Conservation (phyloP, 108 stramenopile species). For the Skeletonema potamos region DNA sequence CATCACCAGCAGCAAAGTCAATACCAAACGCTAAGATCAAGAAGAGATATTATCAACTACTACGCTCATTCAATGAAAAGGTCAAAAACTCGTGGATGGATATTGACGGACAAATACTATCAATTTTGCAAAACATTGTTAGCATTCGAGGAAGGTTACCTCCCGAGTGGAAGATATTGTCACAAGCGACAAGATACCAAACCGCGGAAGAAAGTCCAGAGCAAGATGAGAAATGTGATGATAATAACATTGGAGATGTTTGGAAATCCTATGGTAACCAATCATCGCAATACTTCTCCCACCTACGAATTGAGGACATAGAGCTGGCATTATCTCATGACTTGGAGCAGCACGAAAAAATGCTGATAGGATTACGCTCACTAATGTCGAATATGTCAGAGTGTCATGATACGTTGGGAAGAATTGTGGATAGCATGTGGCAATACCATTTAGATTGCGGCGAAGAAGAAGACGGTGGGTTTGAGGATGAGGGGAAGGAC, state of each 20-base stretch:
- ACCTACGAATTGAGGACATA: constrained; percentile 46
- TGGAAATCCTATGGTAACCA: constrained; percentile 39
- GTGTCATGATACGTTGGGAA: constrained; percentile 65
- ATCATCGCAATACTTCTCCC: background rate
- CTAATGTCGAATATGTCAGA: constrained; percentile 55
- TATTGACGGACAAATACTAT: constrained; percentile 52
- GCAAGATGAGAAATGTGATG: background rate
- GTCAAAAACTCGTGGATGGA: constrained; percentile 64
- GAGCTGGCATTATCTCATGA: constrained; percentile 59
- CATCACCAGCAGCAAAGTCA: background rate
- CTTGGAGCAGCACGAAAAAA: constrained; percentile 75
- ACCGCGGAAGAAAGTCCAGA: constrained; percentile 1
- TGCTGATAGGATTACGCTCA: constrained; percentile 57
- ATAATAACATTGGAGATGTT: background rate
- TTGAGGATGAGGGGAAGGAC: constrained; percentile 8
- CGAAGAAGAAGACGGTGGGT: constrained; percentile 4
- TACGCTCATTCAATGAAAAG: constrained; percentile 55
- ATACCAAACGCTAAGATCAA: constrained; percentile 4
- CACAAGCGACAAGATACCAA: background rate
- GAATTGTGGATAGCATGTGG: constrained; percentile 69
- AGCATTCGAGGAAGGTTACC: constrained; percentile 63
- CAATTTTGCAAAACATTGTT: constrained; percentile 56
- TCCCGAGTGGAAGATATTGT: constrained; percentile 46
- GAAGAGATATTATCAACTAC: constrained; percentile 48
- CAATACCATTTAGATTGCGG: constrained; percentile 37